These are phyloP conservation scores for Globisporangium spinosum DNA, from an alignment of 352 stramenopile genomes.

Conservation along the genomic window DNA sequence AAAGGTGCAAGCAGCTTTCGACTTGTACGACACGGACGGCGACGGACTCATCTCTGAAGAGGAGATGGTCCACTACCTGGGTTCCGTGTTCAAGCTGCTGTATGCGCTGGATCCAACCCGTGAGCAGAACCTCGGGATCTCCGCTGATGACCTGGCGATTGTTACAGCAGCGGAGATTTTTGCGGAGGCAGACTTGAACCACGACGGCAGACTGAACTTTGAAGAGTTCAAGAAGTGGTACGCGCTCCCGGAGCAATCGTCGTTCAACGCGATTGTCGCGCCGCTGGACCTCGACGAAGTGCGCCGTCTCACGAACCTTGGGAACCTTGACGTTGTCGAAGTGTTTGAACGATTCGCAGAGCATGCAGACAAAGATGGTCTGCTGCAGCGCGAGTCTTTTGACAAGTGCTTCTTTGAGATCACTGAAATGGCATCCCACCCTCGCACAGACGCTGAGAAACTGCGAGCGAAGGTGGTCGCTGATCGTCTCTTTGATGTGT, in stretches of 20 bases:
- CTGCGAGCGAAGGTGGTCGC: conserved; percentile 63
- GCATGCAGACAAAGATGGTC: conserved; percentile 50
- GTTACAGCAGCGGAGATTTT: conserved; percentile 84
- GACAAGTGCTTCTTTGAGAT: conserved; percentile 74
- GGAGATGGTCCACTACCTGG: conserved; percentile 86
- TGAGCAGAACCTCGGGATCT: conserved; percentile 52
- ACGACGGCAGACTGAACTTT: conserved; percentile 79
- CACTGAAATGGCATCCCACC: conserved; percentile 59
- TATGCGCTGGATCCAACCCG: conserved; percentile 68
- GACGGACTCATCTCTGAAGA: conserved; percentile 82
- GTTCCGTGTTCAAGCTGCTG: conserved; percentile 78
- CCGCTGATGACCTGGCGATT: conserved; percentile 53
- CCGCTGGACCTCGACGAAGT: conserved; percentile 79
- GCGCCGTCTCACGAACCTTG: conserved; percentile 78
- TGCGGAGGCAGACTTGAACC: conserved; percentile 79
- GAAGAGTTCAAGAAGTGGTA: conserved; percentile 88
- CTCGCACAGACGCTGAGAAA: conserved; percentile 59
- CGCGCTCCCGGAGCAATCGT: conserved; percentile 51
- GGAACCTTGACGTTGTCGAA: conserved; percentile 78
- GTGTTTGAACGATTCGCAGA: conserved; percentile 86
- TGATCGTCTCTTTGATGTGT: conserved; percentile 77
- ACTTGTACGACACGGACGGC: conserved; percentile 80
- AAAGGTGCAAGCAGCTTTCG: conserved; percentile 76
- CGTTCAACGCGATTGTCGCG: conserved; percentile 70
- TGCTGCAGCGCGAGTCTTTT: conserved; percentile 64